Conservation (phyloP, 2,329 filamentous ascomycete genomes). For the Metarhizium album region DNA sequence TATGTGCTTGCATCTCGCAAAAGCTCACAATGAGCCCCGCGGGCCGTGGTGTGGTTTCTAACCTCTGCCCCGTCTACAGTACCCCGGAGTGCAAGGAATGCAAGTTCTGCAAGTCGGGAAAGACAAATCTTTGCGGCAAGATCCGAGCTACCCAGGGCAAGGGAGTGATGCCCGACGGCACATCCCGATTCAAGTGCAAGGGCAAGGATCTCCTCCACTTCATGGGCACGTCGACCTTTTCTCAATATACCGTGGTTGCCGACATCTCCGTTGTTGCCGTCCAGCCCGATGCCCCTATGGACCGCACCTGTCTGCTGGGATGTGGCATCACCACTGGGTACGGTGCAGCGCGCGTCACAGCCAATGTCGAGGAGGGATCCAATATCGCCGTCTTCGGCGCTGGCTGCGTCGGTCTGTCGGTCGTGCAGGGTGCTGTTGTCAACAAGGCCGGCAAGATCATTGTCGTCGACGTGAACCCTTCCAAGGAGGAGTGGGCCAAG, state of each 20-base stretch:
- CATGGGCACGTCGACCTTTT: slow-evolving; percentile 99
- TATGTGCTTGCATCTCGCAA: slow-evolving; percentile 29
- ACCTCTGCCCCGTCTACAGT: slow-evolving; percentile 33
- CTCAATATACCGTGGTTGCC: slow-evolving; percentile 95
- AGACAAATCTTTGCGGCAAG: slow-evolving; percentile 98
- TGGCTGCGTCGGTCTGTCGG: slow-evolving; percentile 88
- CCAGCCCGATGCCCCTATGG: slow-evolving; percentile 82
- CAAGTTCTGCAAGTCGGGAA: slow-evolving; percentile 99
- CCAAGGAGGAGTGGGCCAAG: slow-evolving; percentile 81
- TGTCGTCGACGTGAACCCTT: slow-evolving; percentile 65
- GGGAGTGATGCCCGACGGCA: slow-evolving; percentile 96
- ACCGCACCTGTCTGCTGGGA: slow-evolving; percentile 89
- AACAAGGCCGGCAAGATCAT: slow-evolving; percentile 74
- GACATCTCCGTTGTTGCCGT: slow-evolving; percentile 97
- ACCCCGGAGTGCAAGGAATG: slow-evolving; percentile 95
- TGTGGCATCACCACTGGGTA: slow-evolving; percentile 99
- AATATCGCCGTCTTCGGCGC: slow-evolving; percentile 90
- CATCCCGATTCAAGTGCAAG: slow-evolving; percentile 86
- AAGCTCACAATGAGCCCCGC: background rate
- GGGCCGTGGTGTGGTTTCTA: background rate
- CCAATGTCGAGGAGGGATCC: slow-evolving; percentile 79
- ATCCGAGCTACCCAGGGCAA: slow-evolving; percentile 93
- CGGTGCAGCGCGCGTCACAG: slow-evolving; percentile 88
- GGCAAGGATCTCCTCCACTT: slow-evolving; percentile 95
- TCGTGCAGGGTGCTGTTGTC: slow-evolving; percentile 85